Conservation (phyloP, 2,329 filamentous ascomycete genomes). For the Orbilia oligospora region DNA sequence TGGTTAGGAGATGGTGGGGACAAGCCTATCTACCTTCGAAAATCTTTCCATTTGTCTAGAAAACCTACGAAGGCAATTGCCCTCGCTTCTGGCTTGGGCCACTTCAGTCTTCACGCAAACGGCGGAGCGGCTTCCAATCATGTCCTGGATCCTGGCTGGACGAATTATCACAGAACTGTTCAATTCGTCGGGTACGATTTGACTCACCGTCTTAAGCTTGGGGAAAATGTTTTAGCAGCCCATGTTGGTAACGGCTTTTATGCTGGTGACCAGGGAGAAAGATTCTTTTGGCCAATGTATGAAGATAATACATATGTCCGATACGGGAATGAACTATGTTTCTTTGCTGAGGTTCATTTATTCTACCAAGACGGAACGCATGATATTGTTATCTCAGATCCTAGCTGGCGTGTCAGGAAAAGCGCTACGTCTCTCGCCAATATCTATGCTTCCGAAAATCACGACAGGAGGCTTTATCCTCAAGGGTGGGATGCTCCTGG, state of each 20-base stretch:
- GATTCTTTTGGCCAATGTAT: constrained; percentile 69
- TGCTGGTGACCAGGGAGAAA: constrained; percentile 68
- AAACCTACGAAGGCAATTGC: constrained; percentile 66
- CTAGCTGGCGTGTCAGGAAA: constrained; percentile 67
- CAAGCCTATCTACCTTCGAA: constrained; percentile 68
- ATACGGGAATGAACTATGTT: constrained; percentile 68
- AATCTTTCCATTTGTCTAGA: constrained; percentile 64
- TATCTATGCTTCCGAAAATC: constrained; percentile 68
- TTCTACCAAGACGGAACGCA: constrained; percentile 67
- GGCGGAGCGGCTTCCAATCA: constrained; percentile 66
- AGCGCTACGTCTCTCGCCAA: constrained; percentile 68
- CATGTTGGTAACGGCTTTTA: constrained; percentile 70
- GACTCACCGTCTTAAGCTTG: constrained; percentile 65
- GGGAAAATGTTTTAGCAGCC: constrained; percentile 66
- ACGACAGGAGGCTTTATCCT: constrained; percentile 66
- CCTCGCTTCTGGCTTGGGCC: constrained; percentile 67
- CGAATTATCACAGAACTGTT: constrained; percentile 67
- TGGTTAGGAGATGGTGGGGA: constrained; percentile 68
- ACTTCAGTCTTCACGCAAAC: constrained; percentile 68
- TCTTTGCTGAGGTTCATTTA: constrained; percentile 67
- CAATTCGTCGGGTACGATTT: constrained; percentile 69
- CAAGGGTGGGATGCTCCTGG: constrained; percentile 65
- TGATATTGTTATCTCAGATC: constrained; percentile 66
- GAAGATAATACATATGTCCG: constrained; percentile 68
- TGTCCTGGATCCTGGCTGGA: constrained; percentile 68